phyloP scores from a whole-genome alignment of 148 eudicot genomes.

The Vaccinium myrtillus region DNA sequence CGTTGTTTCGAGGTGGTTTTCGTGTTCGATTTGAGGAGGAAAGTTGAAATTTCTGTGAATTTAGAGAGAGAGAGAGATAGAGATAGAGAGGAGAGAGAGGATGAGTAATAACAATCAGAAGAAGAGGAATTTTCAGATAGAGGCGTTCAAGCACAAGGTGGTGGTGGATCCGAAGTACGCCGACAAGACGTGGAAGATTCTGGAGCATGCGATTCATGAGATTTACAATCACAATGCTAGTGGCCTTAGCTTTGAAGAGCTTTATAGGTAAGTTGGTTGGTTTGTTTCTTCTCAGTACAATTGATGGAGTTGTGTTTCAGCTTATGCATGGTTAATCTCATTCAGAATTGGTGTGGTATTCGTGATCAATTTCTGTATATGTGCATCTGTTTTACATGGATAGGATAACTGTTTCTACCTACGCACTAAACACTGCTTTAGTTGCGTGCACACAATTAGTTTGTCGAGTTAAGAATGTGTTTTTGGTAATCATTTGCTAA shows the following conservation, averaged over 20 bases:
- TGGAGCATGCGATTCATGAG: constrained; percentile 73
- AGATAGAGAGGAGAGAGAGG: constrained; percentile 32
- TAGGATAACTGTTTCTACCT: background rate
- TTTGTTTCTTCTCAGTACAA: background rate
- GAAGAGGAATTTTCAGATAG: constrained; percentile 67
- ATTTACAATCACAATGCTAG: constrained; percentile 72
- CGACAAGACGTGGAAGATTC: constrained; percentile 64
- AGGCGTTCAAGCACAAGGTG: constrained; percentile 66
- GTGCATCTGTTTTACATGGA: background rate
- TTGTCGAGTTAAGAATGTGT: background rate
- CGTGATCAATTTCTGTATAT: background rate
- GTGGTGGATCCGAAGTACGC: constrained; percentile 73
- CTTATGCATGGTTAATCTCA: background rate
- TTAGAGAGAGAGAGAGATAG: background rate
- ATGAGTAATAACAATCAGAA: constrained; percentile 50
- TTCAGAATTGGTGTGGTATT: background rate
- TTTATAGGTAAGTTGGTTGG: constrained; percentile 42
- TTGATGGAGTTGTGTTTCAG: background rate
- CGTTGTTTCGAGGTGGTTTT: constrained; percentile 4
- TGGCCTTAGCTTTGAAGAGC: constrained; percentile 71
- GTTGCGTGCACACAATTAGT: background rate
- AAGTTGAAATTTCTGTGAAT: no score
- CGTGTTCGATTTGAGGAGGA: background rate
- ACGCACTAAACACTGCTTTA: background rate
- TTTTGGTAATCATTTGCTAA: background rate